A percentile compares a stretch with the other conserved stretches of the same genome.
These are phyloP conservation scores for Hura crepitans DNA, from an alignment of 441 rosid genomes.

Conservation along the genomic window DNA sequence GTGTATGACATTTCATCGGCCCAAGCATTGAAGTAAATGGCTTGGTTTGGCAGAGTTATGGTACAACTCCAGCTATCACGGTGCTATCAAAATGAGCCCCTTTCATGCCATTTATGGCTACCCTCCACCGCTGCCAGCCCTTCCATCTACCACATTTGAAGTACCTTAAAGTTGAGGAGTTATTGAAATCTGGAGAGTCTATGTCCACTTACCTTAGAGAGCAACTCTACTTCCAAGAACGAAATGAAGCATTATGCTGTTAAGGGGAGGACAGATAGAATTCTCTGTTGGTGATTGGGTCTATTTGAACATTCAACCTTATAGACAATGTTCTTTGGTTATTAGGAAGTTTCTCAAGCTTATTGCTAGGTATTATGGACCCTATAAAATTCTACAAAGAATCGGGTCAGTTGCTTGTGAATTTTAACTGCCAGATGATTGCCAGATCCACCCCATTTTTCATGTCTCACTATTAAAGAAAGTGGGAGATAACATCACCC, in stretches of 20 bases:
- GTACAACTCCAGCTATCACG: no score
- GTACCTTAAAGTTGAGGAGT: neutral
- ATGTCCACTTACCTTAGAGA: neutral
- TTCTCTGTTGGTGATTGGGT: neutral
- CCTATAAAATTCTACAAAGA: neutral
- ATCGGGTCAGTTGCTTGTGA: neutral
- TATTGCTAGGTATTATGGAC: no score
- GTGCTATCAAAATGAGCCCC: no score
- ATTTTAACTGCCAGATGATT: neutral
- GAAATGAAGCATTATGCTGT: neutral
- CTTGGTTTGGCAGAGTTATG: neutral
- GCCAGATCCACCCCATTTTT: neutral
- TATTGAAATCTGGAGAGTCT: neutral
- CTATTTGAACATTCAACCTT: neutral
- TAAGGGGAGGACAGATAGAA: neutral
- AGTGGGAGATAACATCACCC: no score
- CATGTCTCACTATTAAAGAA: neutral
- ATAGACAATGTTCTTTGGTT: neutral
- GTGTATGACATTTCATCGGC: neutral
- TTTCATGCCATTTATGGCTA: no score
- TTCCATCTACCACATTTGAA: neutral
- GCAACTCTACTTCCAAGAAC: neutral
- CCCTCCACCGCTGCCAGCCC: neutral
- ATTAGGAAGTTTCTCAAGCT: neutral
- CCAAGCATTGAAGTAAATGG: neutral